Conservation (phyloP, 805 yeast genomes). For the Scheffersomyces amazonensis region DNA sequence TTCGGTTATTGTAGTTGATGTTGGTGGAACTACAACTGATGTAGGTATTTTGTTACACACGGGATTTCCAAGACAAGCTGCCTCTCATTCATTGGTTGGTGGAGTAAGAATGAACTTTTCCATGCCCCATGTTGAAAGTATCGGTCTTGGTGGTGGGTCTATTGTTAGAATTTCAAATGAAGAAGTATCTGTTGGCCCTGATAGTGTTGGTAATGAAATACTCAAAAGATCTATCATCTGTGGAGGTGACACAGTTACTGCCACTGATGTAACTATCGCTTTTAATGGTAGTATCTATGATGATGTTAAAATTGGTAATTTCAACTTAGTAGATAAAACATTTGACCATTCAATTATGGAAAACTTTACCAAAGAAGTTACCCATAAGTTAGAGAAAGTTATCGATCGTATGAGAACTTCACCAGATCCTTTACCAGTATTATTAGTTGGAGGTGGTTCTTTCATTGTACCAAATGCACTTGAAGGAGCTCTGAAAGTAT, state of each 20-base stretch:
- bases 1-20: constrained; percentile 31
- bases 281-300: constrained; percentile 6
- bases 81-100: constrained; percentile 41
- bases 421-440: constrained; percentile 41
- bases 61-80: constrained; percentile 48
- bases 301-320: constrained; percentile 21
- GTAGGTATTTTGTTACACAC: constrained; percentile 44
- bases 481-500: constrained; percentile 40
- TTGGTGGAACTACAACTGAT: constrained; percentile 52
- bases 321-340: constrained; percentile 13
- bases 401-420: constrained; percentile 46
- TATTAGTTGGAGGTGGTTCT: constrained; percentile 51
- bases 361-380: constrained; percentile 13
- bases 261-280: constrained; percentile 36
- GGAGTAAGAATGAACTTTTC: constrained; percentile 50
- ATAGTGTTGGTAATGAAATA: constrained; percentile 44
- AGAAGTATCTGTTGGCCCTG: constrained; percentile 41
- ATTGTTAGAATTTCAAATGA: constrained; percentile 26
- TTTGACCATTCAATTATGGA: constrained; percentile 6
- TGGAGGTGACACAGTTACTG: constrained; percentile 41
- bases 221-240: constrained; percentile 30
- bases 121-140: constrained; percentile 49
- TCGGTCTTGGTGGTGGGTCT: constrained; percentile 53
- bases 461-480: constrained; percentile 37
- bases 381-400: constrained; percentile 31